Percentiles rank a stretch among this genome's conserved stretches.
phyloP scores from a whole-genome alignment of 805 yeast genomes.

The Myxozyma monticola region DNA sequence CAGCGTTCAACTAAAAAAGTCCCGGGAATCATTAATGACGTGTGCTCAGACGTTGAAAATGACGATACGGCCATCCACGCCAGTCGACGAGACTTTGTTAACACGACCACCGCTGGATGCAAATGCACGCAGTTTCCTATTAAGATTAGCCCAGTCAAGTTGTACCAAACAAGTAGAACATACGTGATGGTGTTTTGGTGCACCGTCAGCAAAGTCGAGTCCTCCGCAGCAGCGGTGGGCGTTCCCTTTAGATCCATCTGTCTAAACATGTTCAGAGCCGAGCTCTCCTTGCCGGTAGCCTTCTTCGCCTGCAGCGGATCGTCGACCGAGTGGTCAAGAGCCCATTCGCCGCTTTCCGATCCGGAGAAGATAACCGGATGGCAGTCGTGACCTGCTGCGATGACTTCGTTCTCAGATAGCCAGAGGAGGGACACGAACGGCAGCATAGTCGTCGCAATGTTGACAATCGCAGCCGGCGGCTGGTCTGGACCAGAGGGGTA shows the following conservation, averaged over 20 bases:
- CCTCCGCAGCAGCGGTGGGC: slow-evolving; percentile 45
- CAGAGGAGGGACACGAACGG: slow-evolving; percentile 81
- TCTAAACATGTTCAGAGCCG: slow-evolving; percentile 82
- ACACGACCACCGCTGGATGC: slow-evolving; percentile 50
- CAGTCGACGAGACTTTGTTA: slow-evolving; percentile 67
- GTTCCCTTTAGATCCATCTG: slow-evolving; percentile 95
- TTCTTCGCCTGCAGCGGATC: slow-evolving; percentile 46
- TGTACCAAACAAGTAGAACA: not conserved
- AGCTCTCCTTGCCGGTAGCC: slow-evolving; percentile 51
- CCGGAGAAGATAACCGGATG: slow-evolving; percentile 86
- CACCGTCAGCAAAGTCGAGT: slow-evolving; percentile 62
- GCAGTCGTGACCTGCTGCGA: slow-evolving; percentile 91
- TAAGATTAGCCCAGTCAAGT: not conserved
- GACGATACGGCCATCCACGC: slow-evolving; percentile 90
- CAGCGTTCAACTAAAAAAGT: no score
- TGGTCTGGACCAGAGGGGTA: slow-evolving; percentile 69
- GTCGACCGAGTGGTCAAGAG: slow-evolving; percentile 59
- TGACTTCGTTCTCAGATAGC: slow-evolving; percentile 61
- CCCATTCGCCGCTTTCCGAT: slow-evolving; percentile 56
- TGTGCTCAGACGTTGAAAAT: slow-evolving; percentile 54
- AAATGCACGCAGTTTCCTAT: slow-evolving; percentile 47
- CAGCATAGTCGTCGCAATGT: slow-evolving; percentile 64
- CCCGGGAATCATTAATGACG: no score
- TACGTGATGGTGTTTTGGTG: slow-evolving; percentile 84
- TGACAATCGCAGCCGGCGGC: slow-evolving; percentile 61